Percentiles rank a stretch among this genome's conserved stretches.
phyloP scores from a whole-genome alignment of 1,284 basidiomycete species.

The Prillingera fragicola region DNA sequence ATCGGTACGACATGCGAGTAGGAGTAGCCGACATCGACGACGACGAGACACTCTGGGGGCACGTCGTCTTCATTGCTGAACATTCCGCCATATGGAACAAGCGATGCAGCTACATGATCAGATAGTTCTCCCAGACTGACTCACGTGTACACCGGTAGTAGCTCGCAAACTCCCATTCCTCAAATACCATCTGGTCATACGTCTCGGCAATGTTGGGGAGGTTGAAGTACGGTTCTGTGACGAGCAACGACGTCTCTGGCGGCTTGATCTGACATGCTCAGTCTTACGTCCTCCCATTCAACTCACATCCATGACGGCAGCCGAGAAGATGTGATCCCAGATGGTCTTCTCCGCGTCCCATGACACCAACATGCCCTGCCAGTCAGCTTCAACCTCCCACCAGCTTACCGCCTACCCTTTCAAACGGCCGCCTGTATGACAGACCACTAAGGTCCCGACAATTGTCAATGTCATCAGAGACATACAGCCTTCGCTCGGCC shows the following conservation, averaged over 20 bases:
- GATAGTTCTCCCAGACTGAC: slow-evolving; percentile 32
- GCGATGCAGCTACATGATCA: slow-evolving; percentile 59
- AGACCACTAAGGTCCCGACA: slow-evolving; percentile 73
- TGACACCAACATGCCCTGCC: slow-evolving; percentile 77
- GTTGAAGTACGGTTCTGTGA: slow-evolving; percentile 93
- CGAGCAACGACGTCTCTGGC: slow-evolving; percentile 63
- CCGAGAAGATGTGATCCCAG: slow-evolving; percentile 79
- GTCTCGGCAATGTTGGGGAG: slow-evolving; percentile 82
- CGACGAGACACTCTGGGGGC: slow-evolving; percentile 68
- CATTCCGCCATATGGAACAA: slow-evolving; percentile 65
- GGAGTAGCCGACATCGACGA: slow-evolving; percentile 87
- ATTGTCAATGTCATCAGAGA: slow-evolving; percentile 69
- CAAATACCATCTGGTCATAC: slow-evolving; percentile 90
- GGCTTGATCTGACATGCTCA: slow-evolving; percentile 59
- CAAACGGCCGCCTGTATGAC: slow-evolving; percentile 74
- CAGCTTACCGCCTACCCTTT: slow-evolving; percentile 58
- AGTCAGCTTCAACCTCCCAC: slow-evolving; percentile 13
- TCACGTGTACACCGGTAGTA: slow-evolving; percentile 74
- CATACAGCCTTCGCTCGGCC: slow-evolving; percentile 68
- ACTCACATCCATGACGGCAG: slow-evolving; percentile 62
- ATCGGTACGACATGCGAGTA: slow-evolving; percentile 89
- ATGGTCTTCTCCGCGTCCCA: slow-evolving; percentile 89
- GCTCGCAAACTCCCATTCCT: slow-evolving; percentile 87
- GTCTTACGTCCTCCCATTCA: not conserved
- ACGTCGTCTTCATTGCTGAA: slow-evolving; percentile 53